Evolutionary conservation across 345 rosid genomes (phyloP).

Genomic region (Corchorus olitorius): DNA sequence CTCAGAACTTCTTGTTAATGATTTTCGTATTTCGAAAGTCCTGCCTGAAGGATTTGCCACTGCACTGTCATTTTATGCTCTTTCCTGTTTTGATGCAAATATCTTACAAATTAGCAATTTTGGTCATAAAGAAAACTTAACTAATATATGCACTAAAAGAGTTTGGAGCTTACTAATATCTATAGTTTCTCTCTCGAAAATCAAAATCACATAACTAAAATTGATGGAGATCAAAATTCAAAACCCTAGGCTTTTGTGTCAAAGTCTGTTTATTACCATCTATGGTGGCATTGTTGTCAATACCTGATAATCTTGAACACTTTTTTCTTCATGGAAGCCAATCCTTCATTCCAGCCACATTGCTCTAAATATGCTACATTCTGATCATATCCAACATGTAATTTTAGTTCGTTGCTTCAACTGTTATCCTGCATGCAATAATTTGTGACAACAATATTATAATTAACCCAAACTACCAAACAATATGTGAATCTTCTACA

Average conservation of each 20-base stretch:
- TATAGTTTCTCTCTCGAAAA: neutral
- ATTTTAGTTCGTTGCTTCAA: neutral
- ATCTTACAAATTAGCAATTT: neutral
- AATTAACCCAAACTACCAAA: neutral
- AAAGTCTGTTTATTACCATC: neutral
- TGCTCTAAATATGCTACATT: neutral
- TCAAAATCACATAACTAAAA: neutral
- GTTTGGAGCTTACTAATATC: neutral
- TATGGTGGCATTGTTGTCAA: neutral
- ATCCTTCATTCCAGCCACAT: neutral
- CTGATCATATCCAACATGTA: neutral
- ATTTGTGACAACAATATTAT: neutral
- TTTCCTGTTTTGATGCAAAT: neutral
- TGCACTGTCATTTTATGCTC: neutral
- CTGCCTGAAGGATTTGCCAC: neutral
- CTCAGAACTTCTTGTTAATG: neutral
- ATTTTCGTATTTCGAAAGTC: neutral
- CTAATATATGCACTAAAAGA: neutral
- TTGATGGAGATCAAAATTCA: neutral
- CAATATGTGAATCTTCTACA: neutral
- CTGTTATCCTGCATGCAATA: neutral
- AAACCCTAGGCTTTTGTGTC: neutral
- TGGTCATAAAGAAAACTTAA: neutral
- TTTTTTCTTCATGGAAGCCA: neutral
- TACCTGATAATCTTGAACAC: neutral